phyloP scores from a whole-genome alignment of 139 green algal genomes.

The Chlamydomonas incerta region DNA sequence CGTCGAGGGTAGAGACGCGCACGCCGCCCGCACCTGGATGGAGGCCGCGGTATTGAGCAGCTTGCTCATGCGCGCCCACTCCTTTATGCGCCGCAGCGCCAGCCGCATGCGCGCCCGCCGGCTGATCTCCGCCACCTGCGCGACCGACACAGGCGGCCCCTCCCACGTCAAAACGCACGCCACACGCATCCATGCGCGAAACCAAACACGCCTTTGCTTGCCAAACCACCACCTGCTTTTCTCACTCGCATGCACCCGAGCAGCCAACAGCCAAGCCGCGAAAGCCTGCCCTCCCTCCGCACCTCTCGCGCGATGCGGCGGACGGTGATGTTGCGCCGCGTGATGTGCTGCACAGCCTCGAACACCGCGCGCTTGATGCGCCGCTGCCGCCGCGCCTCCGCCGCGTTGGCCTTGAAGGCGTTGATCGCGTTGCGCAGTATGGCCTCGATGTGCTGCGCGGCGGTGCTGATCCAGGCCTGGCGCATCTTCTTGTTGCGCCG shows the following conservation, averaged over 20 bases:
- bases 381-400: constrained; percentile 23
- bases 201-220: too few relatives aligned
- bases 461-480: constrained; percentile 31
- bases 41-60: constrained; percentile 43
- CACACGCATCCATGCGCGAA: too few relatives aligned
- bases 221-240: too few relatives aligned
- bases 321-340: constrained; percentile 44
- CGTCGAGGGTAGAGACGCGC: too few relatives aligned
- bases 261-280: too few relatives aligned
- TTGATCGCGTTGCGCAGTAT: constrained; percentile 52
- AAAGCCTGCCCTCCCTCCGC: too few relatives aligned
- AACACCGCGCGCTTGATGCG: constrained; percentile 25
- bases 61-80: constrained; percentile 31
- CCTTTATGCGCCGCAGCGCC: constrained; percentile 11
- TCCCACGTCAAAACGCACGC: too few relatives aligned
- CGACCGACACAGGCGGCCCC: too few relatives aligned
- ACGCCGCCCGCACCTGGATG: constrained; percentile 23
- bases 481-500: constrained; percentile 52
- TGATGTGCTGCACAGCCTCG: constrained; percentile 25
- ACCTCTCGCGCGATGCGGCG: constrained; percentile 20
- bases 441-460: constrained; percentile 42
- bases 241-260: too few relatives aligned
- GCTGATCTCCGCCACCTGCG: constrained; percentile 38
- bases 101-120: constrained; percentile 1
- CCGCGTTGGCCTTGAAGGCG: constrained; percentile 62